Conservation (phyloP, 257 asterid genomes). For the Catharanthus roseus region DNA sequence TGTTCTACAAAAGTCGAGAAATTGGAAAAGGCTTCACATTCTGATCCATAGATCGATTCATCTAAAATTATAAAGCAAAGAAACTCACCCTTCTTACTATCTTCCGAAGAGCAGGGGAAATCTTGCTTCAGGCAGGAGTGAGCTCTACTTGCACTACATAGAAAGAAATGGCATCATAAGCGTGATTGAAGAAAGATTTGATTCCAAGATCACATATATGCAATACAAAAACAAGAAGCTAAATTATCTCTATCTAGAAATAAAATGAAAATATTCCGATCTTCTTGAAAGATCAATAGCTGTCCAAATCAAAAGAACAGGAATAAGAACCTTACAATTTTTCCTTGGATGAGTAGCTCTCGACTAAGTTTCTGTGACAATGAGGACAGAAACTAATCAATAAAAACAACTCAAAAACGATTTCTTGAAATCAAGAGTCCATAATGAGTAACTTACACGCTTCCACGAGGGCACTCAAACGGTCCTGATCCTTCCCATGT, state of each 20-base stretch:
- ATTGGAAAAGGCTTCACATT: background rate
- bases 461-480: constrained; percentile 59
- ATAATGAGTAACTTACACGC: constrained; percentile 51
- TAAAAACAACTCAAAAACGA: constrained; percentile 4
- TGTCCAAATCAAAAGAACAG: background rate
- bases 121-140: constrained; percentile 62
- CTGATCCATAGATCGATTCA: background rate
- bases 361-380: constrained; percentile 72
- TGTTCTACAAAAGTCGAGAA: constrained; percentile 33
- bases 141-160: constrained; percentile 27
- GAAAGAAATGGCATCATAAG: constrained; percentile 13
- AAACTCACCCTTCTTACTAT: constrained; percentile 42
- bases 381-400: constrained; percentile 10
- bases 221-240: background rate
- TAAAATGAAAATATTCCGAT: background rate
- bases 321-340: constrained; percentile 44
- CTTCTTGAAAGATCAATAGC: constrained; percentile 3
- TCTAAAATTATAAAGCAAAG: background rate
- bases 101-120: constrained; percentile 48
- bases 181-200: constrained; percentile 11
- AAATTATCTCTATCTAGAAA: background rate
- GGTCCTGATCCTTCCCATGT: constrained; percentile 46
- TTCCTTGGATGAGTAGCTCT: constrained; percentile 52
- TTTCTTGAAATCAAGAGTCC: background rate
- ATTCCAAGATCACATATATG: background rate